Evolutionary conservation across 345 rosid genomes (phyloP).

Genomic region (Camelina neglecta): DNA sequence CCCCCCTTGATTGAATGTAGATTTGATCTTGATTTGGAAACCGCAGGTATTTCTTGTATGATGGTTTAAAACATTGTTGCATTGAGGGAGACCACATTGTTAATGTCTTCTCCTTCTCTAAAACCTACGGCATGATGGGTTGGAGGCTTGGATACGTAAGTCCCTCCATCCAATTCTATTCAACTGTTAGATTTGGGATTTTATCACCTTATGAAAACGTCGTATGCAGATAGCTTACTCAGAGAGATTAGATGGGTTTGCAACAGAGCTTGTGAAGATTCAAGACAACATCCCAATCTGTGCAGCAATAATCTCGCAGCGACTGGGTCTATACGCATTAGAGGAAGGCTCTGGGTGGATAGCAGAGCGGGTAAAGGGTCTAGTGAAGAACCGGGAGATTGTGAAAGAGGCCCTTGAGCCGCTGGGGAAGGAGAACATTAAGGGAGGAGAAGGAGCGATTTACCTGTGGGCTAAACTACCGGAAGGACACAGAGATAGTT

Average conservation of each 20-base stretch:
- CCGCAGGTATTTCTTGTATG: constrained; percentile 94
- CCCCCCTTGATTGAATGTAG: not conserved
- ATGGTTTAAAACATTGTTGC: constrained; percentile 84
- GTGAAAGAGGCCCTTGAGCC: constrained; percentile 79
- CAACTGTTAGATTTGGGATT: not conserved
- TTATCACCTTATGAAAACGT: not conserved
- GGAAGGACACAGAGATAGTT: constrained; percentile 50
- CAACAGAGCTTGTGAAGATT: constrained; percentile 72
- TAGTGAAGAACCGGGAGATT: constrained; percentile 77
- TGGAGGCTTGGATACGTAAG: constrained; percentile 99
- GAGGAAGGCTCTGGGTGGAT: constrained; percentile 88
- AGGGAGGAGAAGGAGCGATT: constrained; percentile 95
- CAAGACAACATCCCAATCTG: constrained; percentile 98
- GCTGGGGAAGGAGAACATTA: constrained; percentile 70
- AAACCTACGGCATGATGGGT: constrained; percentile 99
- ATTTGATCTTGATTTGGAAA: not conserved
- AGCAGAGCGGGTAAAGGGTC: constrained; percentile 64
- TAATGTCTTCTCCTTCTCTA: constrained; percentile 95
- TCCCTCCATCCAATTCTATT: not conserved
- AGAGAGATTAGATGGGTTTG: constrained; percentile 72
- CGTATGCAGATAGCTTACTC: constrained; percentile 88
- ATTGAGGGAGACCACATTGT: constrained; percentile 90
- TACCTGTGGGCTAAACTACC: constrained; percentile 96
- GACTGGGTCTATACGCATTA: constrained; percentile 77
- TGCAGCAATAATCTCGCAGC: constrained; percentile 79